phyloP scores from a whole-genome alignment of 257 asterid species.

The Forsythia viridissima region DNA sequence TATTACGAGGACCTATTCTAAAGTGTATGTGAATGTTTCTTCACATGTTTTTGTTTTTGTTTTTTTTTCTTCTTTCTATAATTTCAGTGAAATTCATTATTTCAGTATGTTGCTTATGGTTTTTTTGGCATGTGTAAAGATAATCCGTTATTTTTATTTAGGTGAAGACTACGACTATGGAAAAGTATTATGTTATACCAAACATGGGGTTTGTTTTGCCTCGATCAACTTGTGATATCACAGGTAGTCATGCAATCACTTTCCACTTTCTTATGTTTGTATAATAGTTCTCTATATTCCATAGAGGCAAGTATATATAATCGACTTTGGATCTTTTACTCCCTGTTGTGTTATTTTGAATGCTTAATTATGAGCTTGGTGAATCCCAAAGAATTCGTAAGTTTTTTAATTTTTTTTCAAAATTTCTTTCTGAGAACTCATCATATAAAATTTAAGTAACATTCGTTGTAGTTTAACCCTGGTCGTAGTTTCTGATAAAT shows the following conservation, averaged over 20 bases:
- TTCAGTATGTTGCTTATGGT: background rate
- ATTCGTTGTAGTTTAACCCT: background rate
- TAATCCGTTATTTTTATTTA: slow-evolving; percentile 13
- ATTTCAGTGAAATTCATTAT: background rate
- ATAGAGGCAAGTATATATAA: background rate
- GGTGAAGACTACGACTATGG: slow-evolving; percentile 55
- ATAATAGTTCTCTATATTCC: background rate
- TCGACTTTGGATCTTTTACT: background rate
- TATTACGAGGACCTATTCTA: background rate
- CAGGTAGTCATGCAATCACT: slow-evolving; percentile 31
- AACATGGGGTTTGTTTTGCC: slow-evolving; percentile 48
- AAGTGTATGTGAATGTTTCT: background rate
- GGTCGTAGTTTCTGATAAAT: background rate
- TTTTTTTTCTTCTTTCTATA: background rate
- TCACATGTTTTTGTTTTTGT: background rate
- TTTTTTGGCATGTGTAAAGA: slow-evolving; percentile 3
- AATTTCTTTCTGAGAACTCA: background rate
- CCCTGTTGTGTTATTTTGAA: background rate
- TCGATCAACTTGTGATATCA: slow-evolving; percentile 45
- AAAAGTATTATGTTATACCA: slow-evolving; percentile 64
- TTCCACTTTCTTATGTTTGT: background rate
- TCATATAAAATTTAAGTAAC: background rate
- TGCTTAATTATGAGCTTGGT: background rate
- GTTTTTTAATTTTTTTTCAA: background rate
- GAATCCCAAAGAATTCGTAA: background rate